A percentile compares a stretch with the other conserved stretches of the same genome.
phyloP scores from a whole-genome alignment of 1,139 yeast species.

The Zygoascus hellenicus region DNA sequence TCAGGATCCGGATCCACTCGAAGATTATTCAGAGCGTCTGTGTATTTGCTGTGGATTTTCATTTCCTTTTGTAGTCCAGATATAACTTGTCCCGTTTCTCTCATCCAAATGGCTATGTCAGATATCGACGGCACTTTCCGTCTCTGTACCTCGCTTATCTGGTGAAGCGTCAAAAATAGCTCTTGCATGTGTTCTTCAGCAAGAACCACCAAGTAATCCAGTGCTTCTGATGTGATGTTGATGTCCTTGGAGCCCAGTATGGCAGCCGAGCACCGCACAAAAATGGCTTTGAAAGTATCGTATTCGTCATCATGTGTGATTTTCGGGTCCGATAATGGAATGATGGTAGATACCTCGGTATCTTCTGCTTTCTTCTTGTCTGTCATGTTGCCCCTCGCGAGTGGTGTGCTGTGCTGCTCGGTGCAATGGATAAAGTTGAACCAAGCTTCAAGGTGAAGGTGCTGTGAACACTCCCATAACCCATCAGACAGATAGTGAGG shows the following conservation, averaged over 20 bases:
- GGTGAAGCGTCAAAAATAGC: slow-evolving; percentile 44
- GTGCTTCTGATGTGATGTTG: slow-evolving; percentile 21
- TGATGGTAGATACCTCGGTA: too few relatives aligned
- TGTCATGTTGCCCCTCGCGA: too few relatives aligned
- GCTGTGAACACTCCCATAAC: too few relatives aligned
- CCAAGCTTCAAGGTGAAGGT: too few relatives aligned
- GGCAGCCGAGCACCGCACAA: slow-evolving; percentile 27
- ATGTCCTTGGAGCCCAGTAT: slow-evolving; percentile 24
- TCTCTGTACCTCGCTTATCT: slow-evolving; percentile 62
- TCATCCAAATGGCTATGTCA: slow-evolving; percentile 50
- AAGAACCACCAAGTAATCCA: slow-evolving; percentile 31
- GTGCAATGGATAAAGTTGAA: too few relatives aligned
- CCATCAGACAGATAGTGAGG: too few relatives aligned
- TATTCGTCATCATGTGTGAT: background rate
- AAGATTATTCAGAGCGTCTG: slow-evolving; percentile 25
- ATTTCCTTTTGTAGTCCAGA: slow-evolving; percentile 44
- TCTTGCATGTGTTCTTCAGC: slow-evolving; percentile 48
- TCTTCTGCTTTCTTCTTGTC: too few relatives aligned
- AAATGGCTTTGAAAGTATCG: slow-evolving; percentile 20
- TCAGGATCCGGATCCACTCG: slow-evolving; percentile 28
- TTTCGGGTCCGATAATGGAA: background rate
- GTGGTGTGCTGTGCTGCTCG: too few relatives aligned
- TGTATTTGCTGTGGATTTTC: slow-evolving; percentile 21
- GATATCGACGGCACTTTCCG: slow-evolving; percentile 52
- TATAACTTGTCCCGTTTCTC: slow-evolving; percentile 42